Percentiles rank a stretch among this genome's conserved stretches.
Conservation (phyloP, 495 filamentous ascomycete genomes). For the Cercophora scortea region DNA sequence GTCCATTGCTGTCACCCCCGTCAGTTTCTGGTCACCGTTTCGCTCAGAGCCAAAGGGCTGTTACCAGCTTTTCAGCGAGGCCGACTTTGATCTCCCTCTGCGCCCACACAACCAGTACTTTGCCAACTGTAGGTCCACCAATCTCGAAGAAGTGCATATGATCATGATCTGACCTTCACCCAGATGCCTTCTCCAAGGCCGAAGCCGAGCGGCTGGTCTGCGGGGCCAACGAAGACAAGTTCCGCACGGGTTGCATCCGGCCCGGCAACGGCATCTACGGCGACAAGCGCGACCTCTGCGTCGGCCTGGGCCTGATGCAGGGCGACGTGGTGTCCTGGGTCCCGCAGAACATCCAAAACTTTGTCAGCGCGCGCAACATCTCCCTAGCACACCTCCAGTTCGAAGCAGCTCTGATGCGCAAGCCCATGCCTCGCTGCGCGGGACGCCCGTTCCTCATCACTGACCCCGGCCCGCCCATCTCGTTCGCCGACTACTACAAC, state of each 20-base stretch:
- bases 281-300: slow-evolving; percentile 34
- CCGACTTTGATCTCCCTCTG: slow-evolving; percentile 38
- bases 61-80: slow-evolving; percentile 37
- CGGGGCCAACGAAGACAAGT: slow-evolving; percentile 34
- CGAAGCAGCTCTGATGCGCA: slow-evolving; percentile 41
- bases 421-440: slow-evolving; percentile 28
- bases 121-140: slow-evolving; percentile 33
- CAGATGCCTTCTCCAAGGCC: slow-evolving; percentile 40
- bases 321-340: slow-evolving; percentile 34
- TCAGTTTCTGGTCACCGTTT: slow-evolving; percentile 46
- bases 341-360: slow-evolving; percentile 44
- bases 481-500: slow-evolving; percentile 26
- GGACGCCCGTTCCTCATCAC: slow-evolving; percentile 36
- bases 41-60: slow-evolving; percentile 25
- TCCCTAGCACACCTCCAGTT: slow-evolving; percentile 49
- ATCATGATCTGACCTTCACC: background rate
- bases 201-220: slow-evolving; percentile 47
- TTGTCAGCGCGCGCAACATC: slow-evolving; percentile 48
- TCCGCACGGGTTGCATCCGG: slow-evolving; percentile 51
- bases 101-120: slow-evolving; percentile 43
- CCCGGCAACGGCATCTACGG: slow-evolving; percentile 54
- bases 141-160: background rate
- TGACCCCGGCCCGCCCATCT: slow-evolving; percentile 26
- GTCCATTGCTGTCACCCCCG: slow-evolving; percentile 36
- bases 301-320: slow-evolving; percentile 18